Evolutionary conservation across 495 filamentous ascomycete species (phyloP).

Genomic region (Aspergillus sclerotiicarbonarius): DNA sequence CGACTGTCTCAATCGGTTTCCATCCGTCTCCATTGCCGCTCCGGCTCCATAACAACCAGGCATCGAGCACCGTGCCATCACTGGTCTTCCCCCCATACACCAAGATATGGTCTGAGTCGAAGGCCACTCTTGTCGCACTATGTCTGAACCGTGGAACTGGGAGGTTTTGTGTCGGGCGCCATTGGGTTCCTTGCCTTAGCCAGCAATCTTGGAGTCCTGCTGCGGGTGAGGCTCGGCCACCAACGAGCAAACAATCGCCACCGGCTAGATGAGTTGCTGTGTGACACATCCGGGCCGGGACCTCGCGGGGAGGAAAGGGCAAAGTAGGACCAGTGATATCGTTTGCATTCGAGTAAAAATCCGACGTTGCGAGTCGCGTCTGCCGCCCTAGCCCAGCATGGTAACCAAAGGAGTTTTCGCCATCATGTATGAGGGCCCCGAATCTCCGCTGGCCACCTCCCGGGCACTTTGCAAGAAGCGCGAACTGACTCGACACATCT

Average conservation of each 20-base stretch:
- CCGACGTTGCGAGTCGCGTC: slow-evolving; percentile 57
- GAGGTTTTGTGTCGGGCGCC: slow-evolving; percentile 62
- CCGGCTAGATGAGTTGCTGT: slow-evolving; percentile 60
- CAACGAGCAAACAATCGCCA: slow-evolving; percentile 61
- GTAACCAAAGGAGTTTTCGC: slow-evolving; percentile 37
- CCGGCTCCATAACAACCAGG: slow-evolving; percentile 70
- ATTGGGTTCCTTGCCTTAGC: slow-evolving; percentile 57
- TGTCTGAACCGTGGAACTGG: slow-evolving; percentile 71
- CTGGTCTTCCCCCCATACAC: slow-evolving; percentile 70
- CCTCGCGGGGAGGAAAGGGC: slow-evolving; percentile 36
- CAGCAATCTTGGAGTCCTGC: slow-evolving; percentile 68
- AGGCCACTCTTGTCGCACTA: slow-evolving; percentile 49
- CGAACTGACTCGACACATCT: slow-evolving; percentile 20
- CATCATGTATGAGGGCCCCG: slow-evolving; percentile 42
- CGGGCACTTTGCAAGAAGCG: slow-evolving; percentile 20
- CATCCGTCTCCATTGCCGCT: slow-evolving; percentile 49
- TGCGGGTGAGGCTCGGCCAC: slow-evolving; percentile 74
- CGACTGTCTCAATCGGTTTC: slow-evolving; percentile 41
- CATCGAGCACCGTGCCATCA: slow-evolving; percentile 51
- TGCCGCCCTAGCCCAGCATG: slow-evolving; percentile 64
- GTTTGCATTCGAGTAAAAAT: slow-evolving; percentile 48
- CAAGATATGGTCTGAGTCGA: slow-evolving; percentile 51
- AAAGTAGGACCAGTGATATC: slow-evolving; percentile 19
- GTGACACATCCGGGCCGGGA: slow-evolving; percentile 69
- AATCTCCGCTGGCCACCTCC: slow-evolving; percentile 35